These are phyloP conservation scores for Globisporangium alternatum DNA, from an alignment of 352 stramenopile genomes.

Conservation along the genomic window DNA sequence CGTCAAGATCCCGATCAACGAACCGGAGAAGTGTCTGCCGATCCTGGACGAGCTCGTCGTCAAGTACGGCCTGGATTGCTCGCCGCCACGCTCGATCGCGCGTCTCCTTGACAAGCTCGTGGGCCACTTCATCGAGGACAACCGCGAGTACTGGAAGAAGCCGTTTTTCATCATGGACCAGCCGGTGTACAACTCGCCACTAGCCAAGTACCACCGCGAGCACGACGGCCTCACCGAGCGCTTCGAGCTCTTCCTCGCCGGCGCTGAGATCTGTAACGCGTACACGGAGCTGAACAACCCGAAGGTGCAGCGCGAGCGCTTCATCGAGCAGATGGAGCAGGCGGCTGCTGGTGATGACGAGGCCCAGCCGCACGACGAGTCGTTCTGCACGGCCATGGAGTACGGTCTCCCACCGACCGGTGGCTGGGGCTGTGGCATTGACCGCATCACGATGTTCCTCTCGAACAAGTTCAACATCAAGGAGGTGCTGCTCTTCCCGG, in stretches of 20 bases:
- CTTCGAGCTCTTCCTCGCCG: conserved; percentile 98
- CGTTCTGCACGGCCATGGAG: conserved; percentile 93
- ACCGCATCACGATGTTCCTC: conserved; percentile 97
- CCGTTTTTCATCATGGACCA: conserved; percentile 99
- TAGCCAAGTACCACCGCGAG: conserved; percentile 95
- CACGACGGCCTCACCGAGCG: conserved; percentile 94
- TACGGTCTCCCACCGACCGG: conserved; percentile 97
- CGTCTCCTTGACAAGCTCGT: conserved; percentile 89
- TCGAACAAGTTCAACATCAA: conserved; percentile 95
- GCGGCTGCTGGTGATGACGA: conserved; percentile 79
- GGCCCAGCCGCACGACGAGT: conserved; percentile 93
- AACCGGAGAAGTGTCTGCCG: conserved; percentile 53
- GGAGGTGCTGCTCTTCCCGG: conserved; percentile 99
- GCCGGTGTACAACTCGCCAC: conserved; percentile 96
- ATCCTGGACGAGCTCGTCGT: conserved; percentile 64
- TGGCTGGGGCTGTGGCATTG: conserved; percentile 97
- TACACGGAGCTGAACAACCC: conserved; percentile 99
- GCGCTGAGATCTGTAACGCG: conserved; percentile 97
- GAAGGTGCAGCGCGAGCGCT: conserved; percentile 82
- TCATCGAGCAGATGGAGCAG: conserved; percentile 81
- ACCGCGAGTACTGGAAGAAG: conserved; percentile 88
- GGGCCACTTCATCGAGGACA: conserved; percentile 87
- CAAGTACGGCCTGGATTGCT: conserved; percentile 75
- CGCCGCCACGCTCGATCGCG: conserved; percentile 64
- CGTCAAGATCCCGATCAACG: conserved; percentile 66